These are phyloP conservation scores for Dictyostelium citrinum DNA, from an alignment of 78 protist species.

Conservation along the genomic window DNA sequence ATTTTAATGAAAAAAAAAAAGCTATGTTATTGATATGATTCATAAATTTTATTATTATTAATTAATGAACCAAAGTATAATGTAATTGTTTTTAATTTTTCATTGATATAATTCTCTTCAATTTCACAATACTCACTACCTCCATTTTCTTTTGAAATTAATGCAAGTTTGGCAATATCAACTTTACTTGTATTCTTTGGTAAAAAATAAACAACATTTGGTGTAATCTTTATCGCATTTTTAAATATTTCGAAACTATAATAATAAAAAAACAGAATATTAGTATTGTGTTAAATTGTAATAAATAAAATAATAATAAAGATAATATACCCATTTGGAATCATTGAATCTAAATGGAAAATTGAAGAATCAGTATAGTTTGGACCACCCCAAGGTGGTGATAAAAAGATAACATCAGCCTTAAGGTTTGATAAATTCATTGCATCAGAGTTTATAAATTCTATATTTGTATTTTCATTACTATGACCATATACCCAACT, in stretches of 20 bases:
- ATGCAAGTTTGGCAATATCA: slow-evolving; percentile 27
- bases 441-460: slow-evolving; percentile 33
- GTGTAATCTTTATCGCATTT: slow-evolving; percentile 26
- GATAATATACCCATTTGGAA: slow-evolving; percentile 31
- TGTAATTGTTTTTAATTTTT: slow-evolving; percentile 43
- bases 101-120: slow-evolving; percentile 56
- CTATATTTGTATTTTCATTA: background rate
- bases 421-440: background rate
- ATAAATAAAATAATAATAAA: background rate
- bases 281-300: no score
- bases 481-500: slow-evolving; percentile 5
- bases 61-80: slow-evolving; percentile 50
- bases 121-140: slow-evolving; percentile 45
- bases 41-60: background rate
- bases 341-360: background rate
- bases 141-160: slow-evolving; percentile 13
- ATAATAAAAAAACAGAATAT: background rate
- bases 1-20: no score
- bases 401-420: slow-evolving; percentile 39
- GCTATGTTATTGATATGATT: background rate
- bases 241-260: slow-evolving; percentile 54
- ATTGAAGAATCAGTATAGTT: background rate
- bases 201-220: slow-evolving; percentile 64
- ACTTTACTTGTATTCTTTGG: slow-evolving; percentile 43
- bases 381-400: slow-evolving; percentile 84